Evolutionary conservation across 441 rosid species (phyloP).

Genomic region (Hypseocharis bilobata): DNA sequence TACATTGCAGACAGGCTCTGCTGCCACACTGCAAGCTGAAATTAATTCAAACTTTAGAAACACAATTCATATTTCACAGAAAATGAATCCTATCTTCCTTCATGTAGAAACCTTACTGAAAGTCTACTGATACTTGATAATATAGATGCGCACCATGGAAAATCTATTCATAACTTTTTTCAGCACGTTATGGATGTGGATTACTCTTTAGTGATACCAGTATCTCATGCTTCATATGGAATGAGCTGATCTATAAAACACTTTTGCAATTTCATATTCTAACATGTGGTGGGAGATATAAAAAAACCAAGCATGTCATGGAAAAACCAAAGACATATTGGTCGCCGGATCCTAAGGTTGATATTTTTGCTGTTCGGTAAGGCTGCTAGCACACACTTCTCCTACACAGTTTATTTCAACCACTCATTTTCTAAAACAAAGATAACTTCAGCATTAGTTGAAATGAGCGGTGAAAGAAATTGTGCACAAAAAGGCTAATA

Average conservation of each 20-base stretch:
- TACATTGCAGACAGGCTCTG: conserved; percentile 40
- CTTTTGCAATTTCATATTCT: not conserved
- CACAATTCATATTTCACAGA: not conserved
- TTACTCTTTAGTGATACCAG: not conserved
- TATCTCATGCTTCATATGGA: not conserved
- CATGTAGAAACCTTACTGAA: not conserved
- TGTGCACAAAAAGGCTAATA: not conserved
- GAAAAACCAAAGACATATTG: not conserved
- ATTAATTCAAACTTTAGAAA: conserved; percentile 10
- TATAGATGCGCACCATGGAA: not conserved
- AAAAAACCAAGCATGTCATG: not conserved
- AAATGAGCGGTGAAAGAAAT: not conserved
- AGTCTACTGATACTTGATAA: conserved; percentile 10
- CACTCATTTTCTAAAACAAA: not conserved
- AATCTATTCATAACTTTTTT: not conserved
- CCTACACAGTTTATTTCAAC: not conserved
- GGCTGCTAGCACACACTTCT: not conserved
- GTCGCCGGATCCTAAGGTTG: not conserved
- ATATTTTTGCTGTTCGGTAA: not conserved
- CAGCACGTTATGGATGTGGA: not conserved
- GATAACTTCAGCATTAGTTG: not conserved
- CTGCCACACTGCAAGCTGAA: conserved; percentile 65
- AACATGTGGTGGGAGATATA: not conserved
- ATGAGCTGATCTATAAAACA: not conserved
- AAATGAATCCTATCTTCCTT: not conserved